Percentiles rank a stretch among this genome's conserved stretches.
phyloP scores from a whole-genome alignment of 345 rosid species.

The Anastatica hierochuntica region DNA sequence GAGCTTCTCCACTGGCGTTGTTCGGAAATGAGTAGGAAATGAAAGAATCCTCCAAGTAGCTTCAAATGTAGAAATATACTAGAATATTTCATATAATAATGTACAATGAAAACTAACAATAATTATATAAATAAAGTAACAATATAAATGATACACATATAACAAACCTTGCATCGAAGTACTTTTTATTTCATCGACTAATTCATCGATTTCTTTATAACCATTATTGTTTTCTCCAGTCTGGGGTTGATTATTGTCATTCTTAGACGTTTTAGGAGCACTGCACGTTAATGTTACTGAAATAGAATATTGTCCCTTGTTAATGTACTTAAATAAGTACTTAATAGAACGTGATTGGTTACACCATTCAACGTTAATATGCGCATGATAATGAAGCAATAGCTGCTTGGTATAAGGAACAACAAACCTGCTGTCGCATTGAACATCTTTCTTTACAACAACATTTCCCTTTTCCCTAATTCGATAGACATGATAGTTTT shows the following conservation, averaged over 20 bases:
- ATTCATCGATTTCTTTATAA: no score
- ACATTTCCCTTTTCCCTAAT: not conserved
- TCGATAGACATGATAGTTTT: not conserved
- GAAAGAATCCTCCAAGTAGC: not conserved
- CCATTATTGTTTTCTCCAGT: no score
- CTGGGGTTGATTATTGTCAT: no score
- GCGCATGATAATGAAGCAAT: not conserved
- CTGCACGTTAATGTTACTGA: no score
- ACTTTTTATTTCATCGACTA: not conserved
- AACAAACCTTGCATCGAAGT: not conserved
- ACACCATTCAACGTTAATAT: not conserved
- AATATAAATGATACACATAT: no score
- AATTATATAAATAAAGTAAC: no score
- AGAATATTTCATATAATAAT: no score
- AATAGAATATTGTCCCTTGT: no score
- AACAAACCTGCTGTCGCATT: not conserved
- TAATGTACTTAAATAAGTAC: no score
- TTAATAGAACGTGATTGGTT: not conserved
- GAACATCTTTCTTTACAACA: not conserved
- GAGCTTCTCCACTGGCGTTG: not conserved
- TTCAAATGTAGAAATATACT: not conserved
- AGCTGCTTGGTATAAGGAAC: not conserved
- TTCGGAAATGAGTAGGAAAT: not conserved
- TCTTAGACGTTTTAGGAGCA: no score
- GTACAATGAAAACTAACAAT: no score